Base-by-base conservation (phyloP, 257 asterid species). In the Capsicum pubescens region DNA sequence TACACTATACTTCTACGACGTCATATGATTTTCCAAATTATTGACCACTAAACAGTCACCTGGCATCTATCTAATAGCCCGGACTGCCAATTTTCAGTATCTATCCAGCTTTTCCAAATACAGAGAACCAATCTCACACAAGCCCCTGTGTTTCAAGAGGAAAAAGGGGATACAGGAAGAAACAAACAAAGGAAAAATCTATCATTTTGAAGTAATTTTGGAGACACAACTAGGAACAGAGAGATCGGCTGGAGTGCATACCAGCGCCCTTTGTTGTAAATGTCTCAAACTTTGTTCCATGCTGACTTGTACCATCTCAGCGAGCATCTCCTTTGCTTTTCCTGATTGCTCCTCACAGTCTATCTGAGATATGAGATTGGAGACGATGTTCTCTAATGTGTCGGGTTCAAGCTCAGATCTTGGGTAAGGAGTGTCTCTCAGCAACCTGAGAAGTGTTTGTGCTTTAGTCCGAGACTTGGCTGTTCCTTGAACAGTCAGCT, bases 221-320 rank as follows among this genome's bases (percentile, higher is more conserved):
- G 98, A 87, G 13, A 89, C 86, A 72, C 91, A 85, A 48, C 66
- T 90, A 76, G 86, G 86, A 15, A 90, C 83, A 42, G 95, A 88
- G 42, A 91, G 82, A 88, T 93, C 97, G 3, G 94, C 82, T 12
- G 92, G 94, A 44, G 97, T 85, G 87, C 94, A 92, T 8, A 93
- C 94, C 57, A 94, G 84, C 6, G 95, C 98, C 87, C 97, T 85
- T 84, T 91, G 93, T 87, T 94, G 97, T 87, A 95, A 78, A 84
- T 95, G 97, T 82, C 93, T 89, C 78, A 96, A 91, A 36, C 99
- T 96, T 91, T 92, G 98, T 88, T 96, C 99, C 98, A 95, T 96
- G 84, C 99, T 96, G 67, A 96, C 98, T 83, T 94, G 97, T 52
- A 96, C 98, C 99, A 96, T 96, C 87, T 96, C 99, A 6, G 99